Evolutionary conservation across 352 stramenopile genomes (phyloP), one percentile per base, ranked within the genome.

Genomic region (Phytopythium montanum): DNA sequence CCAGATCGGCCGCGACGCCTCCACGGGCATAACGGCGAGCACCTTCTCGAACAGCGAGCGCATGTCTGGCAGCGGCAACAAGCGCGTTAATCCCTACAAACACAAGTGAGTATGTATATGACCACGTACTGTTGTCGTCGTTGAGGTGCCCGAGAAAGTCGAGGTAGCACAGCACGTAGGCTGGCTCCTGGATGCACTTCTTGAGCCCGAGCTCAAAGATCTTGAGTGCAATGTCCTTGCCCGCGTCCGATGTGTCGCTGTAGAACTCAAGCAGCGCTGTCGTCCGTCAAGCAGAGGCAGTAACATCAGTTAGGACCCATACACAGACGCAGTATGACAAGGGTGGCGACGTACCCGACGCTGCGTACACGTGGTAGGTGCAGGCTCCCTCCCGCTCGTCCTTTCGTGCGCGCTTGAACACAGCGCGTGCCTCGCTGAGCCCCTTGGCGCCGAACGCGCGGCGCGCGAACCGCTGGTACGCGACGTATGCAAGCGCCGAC

Each of bases 171-270:
- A 94, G 42, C 34, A 94, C 81, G 48, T 90, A 96, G 0, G 85
- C 81, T 16, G 81, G 85, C 51, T 94, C 83, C 33, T 96, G 83
- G 53, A 96, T 96, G 60, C 76, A 94, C 60, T 94, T 94, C 61
- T 94, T 94, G 55, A 96, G 69, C 12, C 85, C 87, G 21, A 96
- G 59, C 67, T 96, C 85, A 49, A 96, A 96, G 53, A 96, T 96
- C 51, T 94, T 94, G 39, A 96, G 74, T 1, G 85, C 87, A 62
- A 96, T 91, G 51, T 94, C 83, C 62, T 91, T 92, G 29, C 87
- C 83, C 7, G 72, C 74, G 36, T 92, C 85, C 12, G 81, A 91
- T n/a, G 67, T 87, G 59, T 92, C 81, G 44, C 85, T 91, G 64
- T 94, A 91, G 62, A 94, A 96, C 66, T 96, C 85, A 28, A 96